Base-by-base conservation (phyloP, 2,329 filamentous ascomycete species). In the Parastagonospora nodorum region DNA sequence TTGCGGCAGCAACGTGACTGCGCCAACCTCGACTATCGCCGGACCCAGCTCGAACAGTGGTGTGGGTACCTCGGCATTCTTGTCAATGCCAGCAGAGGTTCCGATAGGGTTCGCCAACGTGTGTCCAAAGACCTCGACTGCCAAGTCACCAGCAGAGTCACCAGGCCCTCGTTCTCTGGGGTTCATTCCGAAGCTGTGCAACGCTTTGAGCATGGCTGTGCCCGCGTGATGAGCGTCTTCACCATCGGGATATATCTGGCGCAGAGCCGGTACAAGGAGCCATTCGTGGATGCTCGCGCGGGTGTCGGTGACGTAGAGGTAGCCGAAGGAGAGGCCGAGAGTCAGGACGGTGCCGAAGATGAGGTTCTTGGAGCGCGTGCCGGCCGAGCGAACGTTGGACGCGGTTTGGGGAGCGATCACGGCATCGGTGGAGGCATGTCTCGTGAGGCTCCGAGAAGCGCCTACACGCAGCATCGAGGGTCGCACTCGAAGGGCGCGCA, bases 51-150 rank as follows among this genome's bases (percentile, higher is more conserved):
- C 90, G 69, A 97, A 89, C 31, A 99, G 80, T 11, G 87, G 83
- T 64, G 93, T 89, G 1, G 92, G 89, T 46, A 97, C 87, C 55
- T 96, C 90, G 46, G 88, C 94, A 68, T 96, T 84, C 80, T 99
- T 97, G 78, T 97, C 94, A 37, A 99, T 85, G 8, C 94, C 94
- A 5, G 91, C 94, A n/a, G 91, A 95, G 57, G 95, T 96, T 49
- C 89, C 94, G 64, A 99, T 86, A 1, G 94, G 94, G 75, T 97
- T 97, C 64, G 84, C 80, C 40, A 99, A 77, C 4, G 78, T 81
- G 55, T 88, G 84, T 31, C 89, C 91, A 70, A 96, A 97, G 15
- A 97, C 87, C 44, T 85, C 79, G 8, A 84, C 80, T 41, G 76
- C 74, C 42, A 87, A 67, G 58, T 81, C 80, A 2, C 81, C 80